Percentiles rank a stretch among this genome's conserved stretches.
Evolutionary conservation across 805 yeast genomes (phyloP).

Genomic region (Starmerella powellii): DNA sequence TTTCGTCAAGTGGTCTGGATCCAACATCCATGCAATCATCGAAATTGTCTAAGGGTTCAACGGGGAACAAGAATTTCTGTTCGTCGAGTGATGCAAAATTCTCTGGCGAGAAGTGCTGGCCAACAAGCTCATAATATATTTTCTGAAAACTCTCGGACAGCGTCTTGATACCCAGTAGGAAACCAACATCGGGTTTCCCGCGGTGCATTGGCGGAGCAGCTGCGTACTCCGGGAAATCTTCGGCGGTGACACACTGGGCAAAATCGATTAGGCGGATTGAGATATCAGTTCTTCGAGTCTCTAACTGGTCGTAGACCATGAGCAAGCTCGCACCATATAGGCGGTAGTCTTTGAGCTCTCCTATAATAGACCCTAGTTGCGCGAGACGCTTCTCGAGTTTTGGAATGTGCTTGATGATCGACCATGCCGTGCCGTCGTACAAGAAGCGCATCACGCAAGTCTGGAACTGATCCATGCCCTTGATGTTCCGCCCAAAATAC

Average conservation of each 20-base stretch:
- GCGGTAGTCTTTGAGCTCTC: conserved; percentile 57
- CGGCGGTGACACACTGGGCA: conserved; percentile 79
- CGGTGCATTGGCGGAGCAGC: conserved; percentile 65
- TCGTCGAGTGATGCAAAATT: conserved; percentile 11
- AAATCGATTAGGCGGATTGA: conserved; percentile 68
- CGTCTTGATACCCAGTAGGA: conserved; percentile 68
- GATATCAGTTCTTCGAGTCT: conserved; percentile 22
- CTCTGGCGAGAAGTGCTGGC: conserved; percentile 26
- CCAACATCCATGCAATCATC: background rate
- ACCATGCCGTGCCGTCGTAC: conserved; percentile 58
- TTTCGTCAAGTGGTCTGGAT: background rate
- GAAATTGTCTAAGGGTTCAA: conserved; percentile 11
- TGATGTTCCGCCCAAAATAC: conserved; percentile 76
- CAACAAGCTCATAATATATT: conserved; percentile 48
- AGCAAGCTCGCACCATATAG: conserved; percentile 84
- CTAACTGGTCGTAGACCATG: conserved; percentile 71
- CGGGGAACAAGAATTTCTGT: conserved; percentile 1
- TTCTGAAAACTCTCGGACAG: conserved; percentile 52
- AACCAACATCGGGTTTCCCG: conserved; percentile 63
- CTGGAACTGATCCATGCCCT: conserved; percentile 65
- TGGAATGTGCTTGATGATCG: conserved; percentile 59
- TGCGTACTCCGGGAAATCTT: conserved; percentile 35
- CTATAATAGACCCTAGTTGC: conserved; percentile 45
- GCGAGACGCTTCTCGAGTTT: conserved; percentile 46
- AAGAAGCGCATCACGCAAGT: conserved; percentile 61